phyloP scores from a whole-genome alignment of 768 basidiomycete species.

The Pleurotus giganteus region DNA sequence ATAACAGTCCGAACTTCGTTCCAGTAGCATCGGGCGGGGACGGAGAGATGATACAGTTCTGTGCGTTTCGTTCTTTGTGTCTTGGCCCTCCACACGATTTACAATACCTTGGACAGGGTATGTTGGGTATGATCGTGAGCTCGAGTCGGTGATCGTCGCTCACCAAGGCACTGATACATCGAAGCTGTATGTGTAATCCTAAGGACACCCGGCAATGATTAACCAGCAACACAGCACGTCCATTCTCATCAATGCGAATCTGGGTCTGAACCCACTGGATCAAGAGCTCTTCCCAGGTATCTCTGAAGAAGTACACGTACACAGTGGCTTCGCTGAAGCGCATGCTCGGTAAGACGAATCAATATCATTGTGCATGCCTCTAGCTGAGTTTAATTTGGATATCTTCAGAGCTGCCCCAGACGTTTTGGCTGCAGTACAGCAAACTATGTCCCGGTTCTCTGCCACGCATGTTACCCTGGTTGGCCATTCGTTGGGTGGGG shows the following conservation, averaged over 20 bases:
- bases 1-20: conserved; percentile 20
- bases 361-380: no score
- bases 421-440: conserved; percentile 40
- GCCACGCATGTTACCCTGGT: conserved; percentile 40
- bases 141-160: conserved; percentile 36
- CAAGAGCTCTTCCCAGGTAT: conserved; percentile 44
- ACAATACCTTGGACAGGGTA: conserved; percentile 13
- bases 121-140: conserved; percentile 30
- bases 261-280: conserved; percentile 30
- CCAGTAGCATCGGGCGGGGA: conserved; percentile 46
- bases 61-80: conserved; percentile 20
- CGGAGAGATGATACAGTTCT: conserved; percentile 36
- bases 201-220: neutral
- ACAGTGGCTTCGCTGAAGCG: conserved; percentile 41
- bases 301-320: conserved; percentile 34
- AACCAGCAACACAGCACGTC: conserved; percentile 26
- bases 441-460: conserved; percentile 29
- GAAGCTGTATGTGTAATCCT: conserved; percentile 27
- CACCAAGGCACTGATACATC: conserved; percentile 42
- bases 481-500: conserved; percentile 52
- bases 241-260: conserved; percentile 35
- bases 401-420: conserved; percentile 35
- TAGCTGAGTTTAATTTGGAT: conserved; percentile 21
- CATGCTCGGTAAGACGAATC: conserved; percentile 38
- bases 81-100: neutral